A percentile compares a stretch with the other conserved stretches of the same genome.
These are phyloP conservation scores for Kwoniella sp. DNA, from an alignment of 768 basidiomycete genomes.

Conservation along the genomic window DNA sequence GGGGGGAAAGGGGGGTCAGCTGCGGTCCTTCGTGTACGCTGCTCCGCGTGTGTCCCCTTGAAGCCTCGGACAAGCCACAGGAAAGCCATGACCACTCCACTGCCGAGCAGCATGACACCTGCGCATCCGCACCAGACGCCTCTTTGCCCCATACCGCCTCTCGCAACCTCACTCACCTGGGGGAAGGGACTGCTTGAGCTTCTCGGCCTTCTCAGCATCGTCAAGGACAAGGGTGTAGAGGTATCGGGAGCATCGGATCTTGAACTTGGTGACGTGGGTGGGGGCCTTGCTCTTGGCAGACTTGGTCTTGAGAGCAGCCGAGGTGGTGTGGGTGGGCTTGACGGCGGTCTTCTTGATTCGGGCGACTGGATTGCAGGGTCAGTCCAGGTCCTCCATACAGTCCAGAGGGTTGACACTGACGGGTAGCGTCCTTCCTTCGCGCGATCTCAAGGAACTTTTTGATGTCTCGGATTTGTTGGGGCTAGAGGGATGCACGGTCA, in stretches of 20 bases:
- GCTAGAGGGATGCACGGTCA: no score
- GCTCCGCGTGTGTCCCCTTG: no score
- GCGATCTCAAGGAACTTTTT: constrained; percentile 98
- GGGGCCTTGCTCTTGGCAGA: constrained; percentile 33
- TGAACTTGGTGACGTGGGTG: constrained; percentile 75
- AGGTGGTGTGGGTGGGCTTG: constrained; percentile 32
- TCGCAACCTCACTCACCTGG: constrained; percentile 63
- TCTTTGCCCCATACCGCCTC: neutral
- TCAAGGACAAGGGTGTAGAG: constrained; percentile 89
- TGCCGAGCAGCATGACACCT: no score
- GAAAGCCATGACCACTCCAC: no score
- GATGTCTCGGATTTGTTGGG: constrained; percentile 96
- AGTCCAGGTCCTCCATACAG: neutral
- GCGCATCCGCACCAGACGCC: no score
- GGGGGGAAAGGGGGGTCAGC: neutral
- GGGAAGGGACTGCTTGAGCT: constrained; percentile 88
- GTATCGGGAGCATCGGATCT: constrained; percentile 85
- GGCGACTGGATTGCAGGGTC: constrained; percentile 60
- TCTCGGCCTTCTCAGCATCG: constrained; percentile 97
- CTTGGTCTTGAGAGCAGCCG: constrained; percentile 42
- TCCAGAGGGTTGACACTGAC: constrained; percentile 59
- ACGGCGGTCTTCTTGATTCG: constrained; percentile 86
- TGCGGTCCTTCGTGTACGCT: neutral
- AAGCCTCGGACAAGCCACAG: no score
- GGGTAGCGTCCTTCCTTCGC: constrained; percentile 91